Percentiles rank a stretch among this genome's conserved stretches.
Conservation (phyloP, 2,329 filamentous ascomycete species). For the Nemania diffusa region DNA sequence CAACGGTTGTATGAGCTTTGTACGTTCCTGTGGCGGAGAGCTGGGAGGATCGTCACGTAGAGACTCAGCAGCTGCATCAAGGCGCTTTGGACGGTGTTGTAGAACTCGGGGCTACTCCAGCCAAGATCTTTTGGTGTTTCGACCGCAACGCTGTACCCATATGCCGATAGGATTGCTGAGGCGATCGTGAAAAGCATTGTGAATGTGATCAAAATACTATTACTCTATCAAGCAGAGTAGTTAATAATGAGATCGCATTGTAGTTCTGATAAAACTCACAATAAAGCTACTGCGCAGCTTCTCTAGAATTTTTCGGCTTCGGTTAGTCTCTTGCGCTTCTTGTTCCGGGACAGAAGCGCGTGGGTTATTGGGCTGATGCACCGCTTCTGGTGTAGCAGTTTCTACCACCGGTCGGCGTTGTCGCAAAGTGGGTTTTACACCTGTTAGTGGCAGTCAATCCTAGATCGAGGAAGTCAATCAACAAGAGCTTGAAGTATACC, state of each 20-base stretch:
- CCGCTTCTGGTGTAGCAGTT: neutral
- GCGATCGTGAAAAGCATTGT: constrained; percentile 4
- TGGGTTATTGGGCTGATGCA: neutral
- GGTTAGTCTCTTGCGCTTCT: neutral
- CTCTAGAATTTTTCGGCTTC: neutral
- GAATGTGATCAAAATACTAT: constrained; percentile 15
- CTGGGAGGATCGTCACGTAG: constrained; percentile 11
- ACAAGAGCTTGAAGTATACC: neutral
- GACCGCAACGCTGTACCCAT: neutral
- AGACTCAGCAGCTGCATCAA: constrained; percentile 15
- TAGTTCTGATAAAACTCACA: constrained; percentile 5
- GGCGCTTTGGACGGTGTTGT: constrained; percentile 1
- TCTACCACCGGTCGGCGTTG: neutral
- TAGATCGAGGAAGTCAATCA: no score
- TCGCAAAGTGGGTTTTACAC: neutral
- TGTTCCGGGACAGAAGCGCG: neutral
- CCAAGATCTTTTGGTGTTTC: neutral
- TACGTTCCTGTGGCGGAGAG: constrained; percentile 7
- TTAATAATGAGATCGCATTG: neutral
- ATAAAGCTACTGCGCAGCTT: neutral
- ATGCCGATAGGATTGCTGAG: constrained; percentile 10
- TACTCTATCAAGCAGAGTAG: neutral
- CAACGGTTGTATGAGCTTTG: constrained; percentile 16
- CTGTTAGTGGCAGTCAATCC: neutral
- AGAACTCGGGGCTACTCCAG: constrained; percentile 13